Evolutionary conservation across 2,329 filamentous ascomycete species (phyloP).

Genomic region (Zarea fungicola): DNA sequence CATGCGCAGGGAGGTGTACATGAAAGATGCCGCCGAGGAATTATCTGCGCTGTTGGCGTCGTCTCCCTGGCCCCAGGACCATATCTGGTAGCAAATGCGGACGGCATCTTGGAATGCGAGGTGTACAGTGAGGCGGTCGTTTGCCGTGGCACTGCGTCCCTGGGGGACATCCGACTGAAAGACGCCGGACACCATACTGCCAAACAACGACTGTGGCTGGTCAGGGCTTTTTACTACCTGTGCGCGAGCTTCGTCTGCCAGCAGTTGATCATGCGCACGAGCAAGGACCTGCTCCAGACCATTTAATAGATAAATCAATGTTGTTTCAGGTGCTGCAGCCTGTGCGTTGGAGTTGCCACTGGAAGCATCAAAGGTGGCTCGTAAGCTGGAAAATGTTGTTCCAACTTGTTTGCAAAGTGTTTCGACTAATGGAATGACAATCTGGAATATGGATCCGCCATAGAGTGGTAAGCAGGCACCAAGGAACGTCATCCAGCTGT

Average conservation of each 20-base stretch:
- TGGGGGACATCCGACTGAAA: conserved; percentile 75
- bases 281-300: conserved; percentile 88
- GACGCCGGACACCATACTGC: conserved; percentile 88
- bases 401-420: conserved; percentile 78
- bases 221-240: conserved; percentile 72
- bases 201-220: conserved; percentile 82
- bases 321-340: conserved; percentile 55
- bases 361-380: conserved; percentile 51
- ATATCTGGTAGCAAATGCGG: conserved; percentile 85
- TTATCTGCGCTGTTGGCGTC: conserved; percentile 57
- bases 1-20: conserved; percentile 85
- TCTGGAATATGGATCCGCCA: conserved; percentile 78
- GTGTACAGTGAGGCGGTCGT: conserved; percentile 86
- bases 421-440: conserved; percentile 84
- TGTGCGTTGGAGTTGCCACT: conserved; percentile 18
- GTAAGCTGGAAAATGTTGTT: conserved; percentile 65
- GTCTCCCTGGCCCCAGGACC: conserved; percentile 78
- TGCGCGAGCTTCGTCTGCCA: conserved; percentile 67
- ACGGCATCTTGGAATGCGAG: conserved; percentile 97
- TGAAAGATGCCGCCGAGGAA: conserved; percentile 73
- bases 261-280: conserved; percentile 74
- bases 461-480: conserved; percentile 80
- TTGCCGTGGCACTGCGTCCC: conserved; percentile 78
- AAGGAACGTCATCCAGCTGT: conserved; percentile 88
- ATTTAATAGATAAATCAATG: conserved; percentile 80